Evolutionary conservation across 179 eudicot species (phyloP).

Genomic region (Carnegiea gigantea): DNA sequence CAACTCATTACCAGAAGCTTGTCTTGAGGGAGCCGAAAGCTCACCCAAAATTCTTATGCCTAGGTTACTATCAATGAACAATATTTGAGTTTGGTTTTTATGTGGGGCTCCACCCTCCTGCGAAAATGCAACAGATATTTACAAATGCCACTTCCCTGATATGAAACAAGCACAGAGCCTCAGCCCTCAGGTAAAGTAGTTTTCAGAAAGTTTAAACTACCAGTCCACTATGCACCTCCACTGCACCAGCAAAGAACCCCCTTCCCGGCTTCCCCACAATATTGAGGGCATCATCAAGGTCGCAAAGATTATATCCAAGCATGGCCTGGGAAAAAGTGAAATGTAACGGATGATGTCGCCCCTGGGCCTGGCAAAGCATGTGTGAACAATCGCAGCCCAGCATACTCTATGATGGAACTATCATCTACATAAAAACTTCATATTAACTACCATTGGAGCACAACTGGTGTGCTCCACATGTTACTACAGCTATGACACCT

Average conservation of each 20-base stretch:
- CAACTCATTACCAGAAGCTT: too few relatives aligned
- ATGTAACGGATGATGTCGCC: neutral
- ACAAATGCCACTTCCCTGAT: too few relatives aligned
- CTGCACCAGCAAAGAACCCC: neutral
- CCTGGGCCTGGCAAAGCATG: neutral
- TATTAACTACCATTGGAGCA: neutral
- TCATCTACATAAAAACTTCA: neutral
- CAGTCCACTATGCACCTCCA: neutral
- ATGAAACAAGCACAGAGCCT: too few relatives aligned
- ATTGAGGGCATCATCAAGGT: neutral
- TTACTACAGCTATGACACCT: too few relatives aligned
- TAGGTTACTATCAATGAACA: too few relatives aligned
- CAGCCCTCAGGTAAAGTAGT: neutral
- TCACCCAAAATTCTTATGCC: neutral
- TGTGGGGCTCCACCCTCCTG: too few relatives aligned
- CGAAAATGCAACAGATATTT: too few relatives aligned
- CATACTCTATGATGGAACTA: neutral
- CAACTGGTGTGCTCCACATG: neutral
- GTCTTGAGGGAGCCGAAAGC: too few relatives aligned
- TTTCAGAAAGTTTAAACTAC: neutral
- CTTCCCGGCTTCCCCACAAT: neutral
- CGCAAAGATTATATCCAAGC: neutral
- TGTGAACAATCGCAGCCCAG: neutral
- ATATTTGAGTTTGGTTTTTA: too few relatives aligned
- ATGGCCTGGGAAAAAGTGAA: neutral